Conservation (phyloP, 1,139 yeast species). For the Pichia sp. region DNA sequence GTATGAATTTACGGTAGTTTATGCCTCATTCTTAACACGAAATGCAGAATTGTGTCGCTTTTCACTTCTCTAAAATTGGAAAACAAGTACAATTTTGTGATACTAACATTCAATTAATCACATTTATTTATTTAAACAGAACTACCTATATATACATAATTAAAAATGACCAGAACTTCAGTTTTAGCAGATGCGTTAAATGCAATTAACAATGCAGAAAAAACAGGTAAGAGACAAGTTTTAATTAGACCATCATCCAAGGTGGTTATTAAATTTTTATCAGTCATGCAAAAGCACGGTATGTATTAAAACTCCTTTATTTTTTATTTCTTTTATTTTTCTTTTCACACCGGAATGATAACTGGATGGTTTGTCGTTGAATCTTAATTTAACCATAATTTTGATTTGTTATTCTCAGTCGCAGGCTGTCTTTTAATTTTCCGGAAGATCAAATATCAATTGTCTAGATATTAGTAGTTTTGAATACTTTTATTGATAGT, state of each 20-base stretch:
- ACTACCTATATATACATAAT: neutral
- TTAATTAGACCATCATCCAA: constrained; percentile 98
- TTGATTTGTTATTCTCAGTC: constrained; percentile 39
- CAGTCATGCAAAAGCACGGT: constrained; percentile 96
- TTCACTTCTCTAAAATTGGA: neutral
- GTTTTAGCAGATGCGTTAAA: constrained; percentile 99
- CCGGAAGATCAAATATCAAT: constrained; percentile 65
- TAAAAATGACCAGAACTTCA: constrained; percentile 92
- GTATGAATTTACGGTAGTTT: neutral
- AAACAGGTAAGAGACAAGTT: constrained; percentile 99
- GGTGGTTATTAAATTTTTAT: constrained; percentile 93
- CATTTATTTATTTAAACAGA: neutral
- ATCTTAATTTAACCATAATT: constrained; percentile 7
- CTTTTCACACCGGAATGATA: constrained; percentile 70
- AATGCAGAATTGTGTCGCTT: neutral
- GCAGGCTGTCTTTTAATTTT: constrained; percentile 96
- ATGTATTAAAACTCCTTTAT: constrained; percentile 29
- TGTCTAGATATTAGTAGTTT: neutral
- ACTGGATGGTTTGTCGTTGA: constrained; percentile 92
- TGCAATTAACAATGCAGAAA: constrained; percentile 98
- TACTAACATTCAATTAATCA: constrained; percentile 19
- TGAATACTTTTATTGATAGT: constrained; percentile 39
- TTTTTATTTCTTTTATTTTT: neutral
- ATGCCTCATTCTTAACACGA: neutral
- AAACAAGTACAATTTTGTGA: neutral